Evolutionary conservation across 139 green algal species (phyloP), one percentile per base, ranked within the genome.

Genomic region (Chlamydomonas sphaeroides): DNA sequence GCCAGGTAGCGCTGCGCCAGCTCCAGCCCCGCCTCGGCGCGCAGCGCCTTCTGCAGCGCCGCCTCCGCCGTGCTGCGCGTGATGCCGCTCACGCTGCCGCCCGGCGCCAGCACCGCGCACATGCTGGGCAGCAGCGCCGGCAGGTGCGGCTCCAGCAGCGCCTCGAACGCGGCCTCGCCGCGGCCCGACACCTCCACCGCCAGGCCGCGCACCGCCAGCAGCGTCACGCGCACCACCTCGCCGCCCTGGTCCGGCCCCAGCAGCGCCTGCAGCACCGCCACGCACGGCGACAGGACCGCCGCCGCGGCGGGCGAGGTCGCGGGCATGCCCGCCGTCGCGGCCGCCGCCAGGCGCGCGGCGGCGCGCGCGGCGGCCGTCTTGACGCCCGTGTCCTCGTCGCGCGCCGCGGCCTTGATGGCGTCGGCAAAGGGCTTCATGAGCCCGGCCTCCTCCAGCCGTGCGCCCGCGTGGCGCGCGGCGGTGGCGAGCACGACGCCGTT

Each of bases 211-310:
- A 94, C 72, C 32, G 91, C 90, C 70, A 92, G 78, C 86, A 97
- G 68, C 39, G 87, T 86, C 41, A 91, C 87, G 18, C 91, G 92
- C 68, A 95, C 86, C 59, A 96, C 88, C 56, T 95, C 94, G 23
- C 66, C 84, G 48, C 78, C 61, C 84, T 97, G 94, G 79, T 97
- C 95, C 4, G 91, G 88, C 2, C 92, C 92, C 74, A 96, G 78
- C 78, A 96, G 86, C 5, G 87, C 89, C 20, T 91, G 56, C 30
- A 95, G 73, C 25, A 91, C 83, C 17, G 61, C 63, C 3, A 90
- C 68, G 41, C 32, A 36, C 14, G 33, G 3, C 33, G 33, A 15
- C 56, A 95, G 65, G 15, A 65, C 73, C 26, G 45, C 56, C 65
- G 7, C 5, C 20, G 41, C 71, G 38, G 8, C 39, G 14, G 32